Base-by-base conservation (phyloP, 2,329 filamentous ascomycete genomes). In the Fusarium dimerum region DNA sequence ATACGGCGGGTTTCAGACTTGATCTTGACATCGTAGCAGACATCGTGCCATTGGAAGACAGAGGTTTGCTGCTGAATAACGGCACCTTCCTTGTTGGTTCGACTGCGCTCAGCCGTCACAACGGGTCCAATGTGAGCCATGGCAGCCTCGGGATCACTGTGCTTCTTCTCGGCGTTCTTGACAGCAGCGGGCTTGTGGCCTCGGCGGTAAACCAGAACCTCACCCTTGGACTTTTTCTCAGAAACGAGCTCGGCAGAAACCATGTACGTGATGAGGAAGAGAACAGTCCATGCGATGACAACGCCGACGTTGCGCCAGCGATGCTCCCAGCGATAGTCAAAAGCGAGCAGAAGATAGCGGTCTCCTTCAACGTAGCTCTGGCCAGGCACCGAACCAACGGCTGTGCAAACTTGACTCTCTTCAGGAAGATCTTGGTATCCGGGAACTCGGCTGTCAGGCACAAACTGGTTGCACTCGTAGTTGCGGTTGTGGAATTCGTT, bases 11-110 rank as follows among this genome's bases (percentile, higher is more conserved):
- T 75, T 63, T 93, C 84, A 13, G 78, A 78, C 76, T 95, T 95
- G 73, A 96, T 92, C 70, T 89, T 87, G 69, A 86, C 77, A 54
- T 86, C 80, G 64, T 83, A 96, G 73, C 87, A 92, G 2, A 96
- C 87, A 62, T 93, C 80, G 59, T 86, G 82, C 92, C 91, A 96
- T 66, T 91, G 88, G 78, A 95, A 95, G 55, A 92, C 84, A 18
- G 89, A 88, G 5, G 84, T 90, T 67, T 90, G 86, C 59, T 70
- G 59, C 61, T 77, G 69, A 3, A 81, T 66, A 36, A 74, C 77
- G 48, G 72, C 76, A 40, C 71, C 76, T 47, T 75, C 69, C 61
- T 77, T 76, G 40, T 72, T 66, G 30, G 57, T 59, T 62, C 65
- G 50, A 63, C 66, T 41, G 11, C 67, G 71, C 43, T 75, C 73